Conservation (phyloP, 352 stramenopile genomes). For the Nothophytophthora sp. region DNA sequence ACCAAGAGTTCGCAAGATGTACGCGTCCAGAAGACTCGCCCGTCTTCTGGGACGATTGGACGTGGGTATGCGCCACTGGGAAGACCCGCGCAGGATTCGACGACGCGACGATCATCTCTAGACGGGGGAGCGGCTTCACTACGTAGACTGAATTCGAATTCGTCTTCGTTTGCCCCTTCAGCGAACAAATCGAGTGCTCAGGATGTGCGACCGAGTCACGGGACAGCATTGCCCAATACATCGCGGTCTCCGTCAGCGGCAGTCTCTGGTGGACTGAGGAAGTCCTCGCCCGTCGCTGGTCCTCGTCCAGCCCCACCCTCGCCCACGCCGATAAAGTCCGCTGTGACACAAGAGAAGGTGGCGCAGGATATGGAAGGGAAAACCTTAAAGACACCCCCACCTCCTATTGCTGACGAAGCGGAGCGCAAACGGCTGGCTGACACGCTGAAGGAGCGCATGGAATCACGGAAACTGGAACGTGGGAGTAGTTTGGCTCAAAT, state of each 20-base stretch:
- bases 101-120: conserved; percentile 30
- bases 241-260: conserved; percentile 13
- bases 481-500: conserved; percentile 37
- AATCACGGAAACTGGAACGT: conserved; percentile 38
- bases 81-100: conserved; percentile 18
- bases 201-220: conserved; percentile 2
- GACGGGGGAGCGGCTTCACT: conserved; percentile 21
- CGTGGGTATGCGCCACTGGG: conserved; percentile 14
- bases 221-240: conserved; percentile 9
- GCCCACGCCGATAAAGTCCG: conserved; percentile 18
- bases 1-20: conserved; percentile 57
- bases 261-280: conserved; percentile 11
- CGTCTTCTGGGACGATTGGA: conserved; percentile 19
- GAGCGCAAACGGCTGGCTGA: conserved; percentile 41
- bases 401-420: conserved; percentile 25
- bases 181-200: conserved; percentile 17
- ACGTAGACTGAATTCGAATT: conserved; percentile 15
- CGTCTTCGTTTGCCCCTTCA: conserved; percentile 10
- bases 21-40: conserved; percentile 31
- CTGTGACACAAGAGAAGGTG: conserved; percentile 13
- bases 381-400: conserved; percentile 3
- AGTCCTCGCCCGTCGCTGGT: conserved; percentile 4
- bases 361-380: no score
- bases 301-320: conserved; percentile 10
- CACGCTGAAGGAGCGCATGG: conserved; percentile 41